Evolutionary conservation across 192 early-diverging fungal genomes (phyloP).

Genomic region (Coemansia sp.): DNA sequence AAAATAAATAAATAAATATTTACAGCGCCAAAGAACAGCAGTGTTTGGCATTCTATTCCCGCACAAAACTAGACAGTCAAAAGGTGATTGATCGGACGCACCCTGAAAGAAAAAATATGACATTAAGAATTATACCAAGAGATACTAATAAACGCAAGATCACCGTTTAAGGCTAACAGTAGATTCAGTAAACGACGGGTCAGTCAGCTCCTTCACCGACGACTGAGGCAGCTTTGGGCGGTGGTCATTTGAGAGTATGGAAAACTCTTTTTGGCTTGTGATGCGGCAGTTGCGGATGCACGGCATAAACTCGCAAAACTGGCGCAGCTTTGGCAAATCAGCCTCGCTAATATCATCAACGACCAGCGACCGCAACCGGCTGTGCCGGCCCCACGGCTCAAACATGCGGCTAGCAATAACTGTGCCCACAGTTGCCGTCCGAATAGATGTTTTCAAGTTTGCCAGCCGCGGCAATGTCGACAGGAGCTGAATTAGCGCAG

Average conservation of each 20-base stretch:
- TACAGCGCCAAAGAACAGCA: not conserved
- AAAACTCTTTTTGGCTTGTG: constrained; percentile 22
- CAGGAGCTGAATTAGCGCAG: constrained; percentile 51
- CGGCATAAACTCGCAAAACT: constrained; percentile 54
- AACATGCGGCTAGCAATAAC: constrained; percentile 46
- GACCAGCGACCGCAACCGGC: constrained; percentile 37
- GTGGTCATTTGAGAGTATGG: not conserved
- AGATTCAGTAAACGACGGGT: constrained; percentile 6
- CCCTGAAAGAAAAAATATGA: not conserved
- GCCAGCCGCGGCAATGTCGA: constrained; percentile 41
- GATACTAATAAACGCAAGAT: not conserved
- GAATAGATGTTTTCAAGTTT: constrained; percentile 46
- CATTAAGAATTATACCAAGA: not conserved
- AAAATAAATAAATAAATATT: not conserved
- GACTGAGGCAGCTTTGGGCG: not conserved
- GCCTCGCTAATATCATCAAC: constrained; percentile 52
- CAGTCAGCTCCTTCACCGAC: not conserved
- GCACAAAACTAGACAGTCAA: no score
- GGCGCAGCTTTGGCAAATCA: constrained; percentile 41
- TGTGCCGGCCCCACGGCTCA: constrained; percentile 55
- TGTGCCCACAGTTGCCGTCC: constrained; percentile 39
- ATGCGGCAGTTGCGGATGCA: constrained; percentile 50
- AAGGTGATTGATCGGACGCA: not conserved
- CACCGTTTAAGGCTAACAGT: constrained; percentile 7
- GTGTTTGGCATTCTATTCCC: no score